These are phyloP conservation scores for Annulohypoxylon bovei DNA, from an alignment of 495 filamentous ascomycete genomes.

Conservation along the genomic window DNA sequence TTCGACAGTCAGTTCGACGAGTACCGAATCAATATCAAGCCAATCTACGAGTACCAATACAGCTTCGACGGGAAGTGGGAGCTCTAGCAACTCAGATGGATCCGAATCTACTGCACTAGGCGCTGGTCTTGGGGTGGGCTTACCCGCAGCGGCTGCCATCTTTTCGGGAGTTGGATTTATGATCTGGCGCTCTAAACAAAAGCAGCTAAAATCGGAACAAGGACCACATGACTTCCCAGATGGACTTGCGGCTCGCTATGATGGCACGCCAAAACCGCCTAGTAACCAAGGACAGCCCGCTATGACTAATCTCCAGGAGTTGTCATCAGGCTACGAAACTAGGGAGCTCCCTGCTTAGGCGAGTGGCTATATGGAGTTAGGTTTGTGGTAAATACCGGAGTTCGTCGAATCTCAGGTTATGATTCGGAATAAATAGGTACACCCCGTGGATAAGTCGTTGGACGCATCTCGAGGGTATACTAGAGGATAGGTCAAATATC, in stretches of 20 bases:
- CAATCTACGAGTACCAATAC: background rate
- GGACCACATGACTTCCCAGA: background rate
- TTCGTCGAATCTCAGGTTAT: background rate
- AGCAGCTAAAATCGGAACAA: background rate
- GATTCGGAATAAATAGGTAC: too few relatives aligned
- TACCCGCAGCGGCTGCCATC: slow-evolving; percentile 18
- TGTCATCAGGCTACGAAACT: background rate
- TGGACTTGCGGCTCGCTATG: too few relatives aligned
- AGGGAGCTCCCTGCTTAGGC: slow-evolving; percentile 9
- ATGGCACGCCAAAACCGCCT: background rate
- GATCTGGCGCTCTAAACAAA: slow-evolving; percentile 22
- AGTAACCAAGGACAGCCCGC: background rate
- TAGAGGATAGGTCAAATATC: too few relatives aligned
- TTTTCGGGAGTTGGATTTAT: slow-evolving; percentile 17
- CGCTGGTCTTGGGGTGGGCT: slow-evolving; percentile 18
- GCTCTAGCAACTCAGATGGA: background rate
- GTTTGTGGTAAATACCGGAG: background rate
- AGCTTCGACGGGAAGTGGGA: background rate
- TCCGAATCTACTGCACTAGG: slow-evolving; percentile 11
- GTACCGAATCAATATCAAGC: background rate
- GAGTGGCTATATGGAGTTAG: background rate
- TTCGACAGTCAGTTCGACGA: background rate
- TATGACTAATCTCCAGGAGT: background rate
- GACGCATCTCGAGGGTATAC: too few relatives aligned
- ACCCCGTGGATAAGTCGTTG: too few relatives aligned